Evolutionary conservation across 805 yeast genomes (phyloP).

Genomic region (Komagataella ulmi): DNA sequence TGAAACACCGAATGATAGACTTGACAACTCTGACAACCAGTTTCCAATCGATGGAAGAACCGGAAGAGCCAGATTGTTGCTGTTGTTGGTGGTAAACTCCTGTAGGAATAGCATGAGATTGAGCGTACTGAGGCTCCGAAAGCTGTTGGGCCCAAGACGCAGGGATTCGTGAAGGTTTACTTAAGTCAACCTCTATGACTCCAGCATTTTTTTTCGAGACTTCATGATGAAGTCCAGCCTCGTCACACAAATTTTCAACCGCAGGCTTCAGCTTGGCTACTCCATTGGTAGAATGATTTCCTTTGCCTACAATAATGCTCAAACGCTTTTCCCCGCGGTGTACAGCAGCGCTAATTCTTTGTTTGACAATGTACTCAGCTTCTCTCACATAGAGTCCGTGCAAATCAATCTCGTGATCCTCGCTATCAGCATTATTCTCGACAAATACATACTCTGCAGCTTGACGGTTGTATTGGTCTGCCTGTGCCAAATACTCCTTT

Average conservation of each 20-base stretch:
- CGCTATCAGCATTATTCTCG: constrained; percentile 82
- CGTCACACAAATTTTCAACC: constrained; percentile 60
- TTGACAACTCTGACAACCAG: neutral
- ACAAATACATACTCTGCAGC: constrained; percentile 88
- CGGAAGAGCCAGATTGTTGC: neutral
- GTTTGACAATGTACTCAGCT: constrained; percentile 66
- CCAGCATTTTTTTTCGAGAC: constrained; percentile 69
- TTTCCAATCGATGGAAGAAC: neutral
- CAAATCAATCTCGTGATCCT: constrained; percentile 74
- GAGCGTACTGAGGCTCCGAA: neutral
- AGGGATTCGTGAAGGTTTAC: constrained; percentile 28
- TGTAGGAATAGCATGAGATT: neutral
- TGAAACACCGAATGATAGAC: neutral
- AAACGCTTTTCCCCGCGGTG: constrained; percentile 44
- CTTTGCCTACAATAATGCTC: constrained; percentile 88
- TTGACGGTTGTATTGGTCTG: constrained; percentile 56
- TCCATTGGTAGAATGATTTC: constrained; percentile 69
- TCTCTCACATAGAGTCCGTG: constrained; percentile 89
- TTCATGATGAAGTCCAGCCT: constrained; percentile 45
- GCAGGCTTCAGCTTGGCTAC: constrained; percentile 87
- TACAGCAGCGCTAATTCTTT: constrained; percentile 56
- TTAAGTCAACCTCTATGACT: constrained; percentile 58
- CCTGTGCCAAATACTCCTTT: constrained; percentile 41
- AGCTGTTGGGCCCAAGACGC: constrained; percentile 11
- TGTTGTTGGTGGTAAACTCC: neutral